These are phyloP conservation scores for Primulina huaijiensis DNA, from an alignment of 257 asterid genomes.

Conservation along the genomic window DNA sequence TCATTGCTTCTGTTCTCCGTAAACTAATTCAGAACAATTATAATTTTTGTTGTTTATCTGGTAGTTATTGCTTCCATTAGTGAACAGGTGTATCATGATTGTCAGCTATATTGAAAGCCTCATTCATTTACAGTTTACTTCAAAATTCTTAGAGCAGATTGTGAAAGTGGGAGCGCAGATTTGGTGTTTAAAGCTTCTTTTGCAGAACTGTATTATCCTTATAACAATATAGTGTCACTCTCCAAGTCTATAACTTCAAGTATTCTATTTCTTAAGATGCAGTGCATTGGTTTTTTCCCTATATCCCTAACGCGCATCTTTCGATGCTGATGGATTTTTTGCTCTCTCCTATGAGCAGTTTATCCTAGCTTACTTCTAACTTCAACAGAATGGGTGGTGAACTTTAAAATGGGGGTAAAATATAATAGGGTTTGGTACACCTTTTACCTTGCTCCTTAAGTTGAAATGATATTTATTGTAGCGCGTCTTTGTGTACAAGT, in stretches of 20 bases:
- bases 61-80: conserved; percentile 18
- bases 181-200: neutral
- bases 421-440: neutral
- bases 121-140: neutral
- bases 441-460: neutral
- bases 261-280: neutral
- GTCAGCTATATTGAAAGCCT: conserved; percentile 8
- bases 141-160: conserved; percentile 6
- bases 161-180: neutral
- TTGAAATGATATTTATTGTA: neutral
- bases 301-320: neutral
- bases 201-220: neutral
- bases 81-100: neutral
- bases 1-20: neutral
- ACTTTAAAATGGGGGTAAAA: neutral
- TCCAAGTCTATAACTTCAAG: neutral
- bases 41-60: neutral
- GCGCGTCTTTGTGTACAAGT: neutral
- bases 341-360: neutral
- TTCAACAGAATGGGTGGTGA: neutral
- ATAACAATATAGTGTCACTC: neutral
- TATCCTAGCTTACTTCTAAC: neutral
- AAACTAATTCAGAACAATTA: neutral
- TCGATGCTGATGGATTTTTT: neutral
- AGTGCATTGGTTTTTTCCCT: neutral